phyloP scores from a whole-genome alignment of 129 eudicot species.

The Tagetes patula region DNA sequence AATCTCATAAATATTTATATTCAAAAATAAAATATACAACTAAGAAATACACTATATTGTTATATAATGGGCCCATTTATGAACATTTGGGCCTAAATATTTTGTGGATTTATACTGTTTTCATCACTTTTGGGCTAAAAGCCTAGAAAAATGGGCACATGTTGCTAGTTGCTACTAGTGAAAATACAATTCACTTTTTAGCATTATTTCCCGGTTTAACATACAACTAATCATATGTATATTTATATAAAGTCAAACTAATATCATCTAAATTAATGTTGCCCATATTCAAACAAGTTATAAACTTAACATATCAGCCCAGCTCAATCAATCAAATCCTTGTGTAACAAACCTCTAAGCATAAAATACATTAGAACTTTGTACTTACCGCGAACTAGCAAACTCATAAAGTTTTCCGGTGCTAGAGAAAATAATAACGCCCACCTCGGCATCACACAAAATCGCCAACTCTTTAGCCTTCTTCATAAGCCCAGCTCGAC shows the following conservation, averaged over 20 bases:
- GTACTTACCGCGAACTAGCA: constrained; percentile 59
- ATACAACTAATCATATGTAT: background rate
- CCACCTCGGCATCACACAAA: constrained; percentile 72
- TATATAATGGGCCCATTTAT: no score
- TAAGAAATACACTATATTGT: no score
- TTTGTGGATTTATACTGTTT: no score
- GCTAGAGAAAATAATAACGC: constrained; percentile 72
- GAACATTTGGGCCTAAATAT: no score
- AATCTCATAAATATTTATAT: no score
- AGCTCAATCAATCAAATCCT: background rate
- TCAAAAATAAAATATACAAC: no score
- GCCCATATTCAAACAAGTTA: background rate
- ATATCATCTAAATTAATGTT: background rate
- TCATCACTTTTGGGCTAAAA: no score
- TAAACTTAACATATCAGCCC: background rate
- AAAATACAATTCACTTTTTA: background rate
- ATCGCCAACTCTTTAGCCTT: constrained; percentile 75
- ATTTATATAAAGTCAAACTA: background rate
- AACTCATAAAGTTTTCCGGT: constrained; percentile 74
- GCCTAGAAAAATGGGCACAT: no score
- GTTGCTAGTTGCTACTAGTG: no score
- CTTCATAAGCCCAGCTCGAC: constrained; percentile 65
- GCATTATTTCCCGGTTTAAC: background rate
- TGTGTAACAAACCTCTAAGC: constrained; percentile 1
- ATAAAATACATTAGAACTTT: background rate